Conservation (phyloP, 352 stramenopile species). For the Pythium rhizo-oryzae region DNA sequence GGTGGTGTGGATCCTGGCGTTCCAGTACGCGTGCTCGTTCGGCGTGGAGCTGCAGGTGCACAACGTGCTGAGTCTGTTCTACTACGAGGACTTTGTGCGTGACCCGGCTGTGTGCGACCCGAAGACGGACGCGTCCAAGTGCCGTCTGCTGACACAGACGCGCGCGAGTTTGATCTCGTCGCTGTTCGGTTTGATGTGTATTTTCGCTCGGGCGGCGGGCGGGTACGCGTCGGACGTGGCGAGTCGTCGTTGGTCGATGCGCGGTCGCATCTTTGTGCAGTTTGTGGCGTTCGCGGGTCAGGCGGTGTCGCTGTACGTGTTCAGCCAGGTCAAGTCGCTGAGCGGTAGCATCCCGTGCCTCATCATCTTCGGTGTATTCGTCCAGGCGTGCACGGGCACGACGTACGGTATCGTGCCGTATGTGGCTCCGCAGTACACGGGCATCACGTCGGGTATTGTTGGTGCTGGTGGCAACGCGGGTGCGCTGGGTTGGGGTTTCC, state of each 20-base stretch:
- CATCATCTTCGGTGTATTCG: slow-evolving; percentile 91
- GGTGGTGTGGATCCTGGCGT: slow-evolving; percentile 91
- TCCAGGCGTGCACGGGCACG: slow-evolving; percentile 66
- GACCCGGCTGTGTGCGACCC: slow-evolving; percentile 37
- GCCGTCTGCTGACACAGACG: slow-evolving; percentile 41
- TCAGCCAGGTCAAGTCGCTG: slow-evolving; percentile 46
- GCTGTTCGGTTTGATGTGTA: slow-evolving; percentile 94
- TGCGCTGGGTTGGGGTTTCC: slow-evolving; percentile 44
- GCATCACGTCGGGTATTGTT: slow-evolving; percentile 50
- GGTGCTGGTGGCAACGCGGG: slow-evolving; percentile 55
- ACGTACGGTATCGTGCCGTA: slow-evolving; percentile 69
- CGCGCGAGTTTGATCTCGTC: slow-evolving; percentile 84
- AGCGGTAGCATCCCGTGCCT: slow-evolving; percentile 68
- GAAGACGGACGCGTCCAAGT: slow-evolving; percentile 28
- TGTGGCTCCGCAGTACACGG: slow-evolving; percentile 45
- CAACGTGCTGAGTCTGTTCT: slow-evolving; percentile 92
- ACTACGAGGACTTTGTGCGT: slow-evolving; percentile 85
- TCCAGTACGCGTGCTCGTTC: slow-evolving; percentile 94
- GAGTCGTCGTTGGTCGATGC: slow-evolving; percentile 82
- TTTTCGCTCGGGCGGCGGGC: slow-evolving; percentile 89
- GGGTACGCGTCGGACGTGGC: slow-evolving; percentile 81
- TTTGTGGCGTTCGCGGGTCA: slow-evolving; percentile 71
- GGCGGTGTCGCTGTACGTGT: slow-evolving; percentile 79
- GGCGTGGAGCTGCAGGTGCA: slow-evolving; percentile 95
- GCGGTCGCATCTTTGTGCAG: slow-evolving; percentile 82